Conservation (phyloP, 2,329 filamentous ascomycete genomes). For the Colletotrichum tabaci region DNA sequence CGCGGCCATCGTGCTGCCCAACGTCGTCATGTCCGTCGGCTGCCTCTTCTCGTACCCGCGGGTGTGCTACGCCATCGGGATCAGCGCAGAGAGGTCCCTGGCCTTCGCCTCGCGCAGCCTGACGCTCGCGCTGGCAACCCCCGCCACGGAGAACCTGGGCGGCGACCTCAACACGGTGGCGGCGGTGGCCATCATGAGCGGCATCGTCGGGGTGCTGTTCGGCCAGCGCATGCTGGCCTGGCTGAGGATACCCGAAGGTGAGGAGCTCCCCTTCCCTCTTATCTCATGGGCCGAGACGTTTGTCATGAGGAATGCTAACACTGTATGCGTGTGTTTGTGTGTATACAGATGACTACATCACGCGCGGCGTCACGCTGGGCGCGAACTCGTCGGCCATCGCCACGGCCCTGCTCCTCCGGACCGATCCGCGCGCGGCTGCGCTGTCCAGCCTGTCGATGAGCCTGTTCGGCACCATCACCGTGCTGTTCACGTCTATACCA, state of each 20-base stretch:
- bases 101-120: conserved; percentile 71
- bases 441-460: conserved; percentile 73
- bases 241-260: conserved; percentile 69
- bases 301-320: not conserved
- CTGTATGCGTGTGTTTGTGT: too few relatives aligned
- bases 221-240: conserved; percentile 63
- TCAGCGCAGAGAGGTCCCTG: conserved; percentile 65
- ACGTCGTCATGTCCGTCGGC: conserved; percentile 64
- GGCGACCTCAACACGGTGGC: conserved; percentile 70
- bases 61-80: conserved; percentile 69
- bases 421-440: conserved; percentile 72
- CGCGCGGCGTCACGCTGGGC: conserved; percentile 73
- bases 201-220: conserved; percentile 71
- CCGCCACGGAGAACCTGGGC: conserved; percentile 69
- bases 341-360: conserved; percentile 71
- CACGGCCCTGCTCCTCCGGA: conserved; percentile 69
- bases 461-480: conserved; percentile 71
- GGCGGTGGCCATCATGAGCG: conserved; percentile 71
- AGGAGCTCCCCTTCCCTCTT: conserved; percentile 29
- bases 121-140: conserved; percentile 72
- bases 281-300: not conserved
- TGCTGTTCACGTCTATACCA: conserved; percentile 71
- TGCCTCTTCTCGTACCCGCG: conserved; percentile 72
- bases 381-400: conserved; percentile 73
- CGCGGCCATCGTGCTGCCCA: conserved; percentile 68